Evolutionary conservation across 352 stramenopile genomes (phyloP).

Genomic region (Pythium rhizo-oryzae): DNA sequence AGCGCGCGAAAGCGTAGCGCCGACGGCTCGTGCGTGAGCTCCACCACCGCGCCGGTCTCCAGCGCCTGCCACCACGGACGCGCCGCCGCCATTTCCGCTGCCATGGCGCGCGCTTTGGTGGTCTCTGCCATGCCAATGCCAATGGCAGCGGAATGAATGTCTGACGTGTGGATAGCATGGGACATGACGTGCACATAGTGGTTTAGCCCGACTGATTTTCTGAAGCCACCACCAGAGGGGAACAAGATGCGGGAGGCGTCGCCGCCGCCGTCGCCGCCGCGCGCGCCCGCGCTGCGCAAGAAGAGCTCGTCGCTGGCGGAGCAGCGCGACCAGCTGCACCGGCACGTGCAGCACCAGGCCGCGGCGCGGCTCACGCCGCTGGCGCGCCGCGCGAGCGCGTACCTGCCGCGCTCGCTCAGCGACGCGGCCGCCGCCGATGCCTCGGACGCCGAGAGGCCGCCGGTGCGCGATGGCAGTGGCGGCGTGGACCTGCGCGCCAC

Average conservation of each 20-base stretch:
- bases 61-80: constrained; percentile 23
- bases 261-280: not conserved
- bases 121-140: too few relatives aligned
- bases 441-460: not conserved
- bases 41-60: constrained; percentile 63
- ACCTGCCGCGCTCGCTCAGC: constrained; percentile 38
- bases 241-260: constrained; percentile 4
- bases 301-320: constrained; percentile 47
- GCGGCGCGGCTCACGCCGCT: constrained; percentile 7
- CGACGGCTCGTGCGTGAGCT: constrained; percentile 50
- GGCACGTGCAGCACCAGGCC: constrained; percentile 50
- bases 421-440: not conserved
- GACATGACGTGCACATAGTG: constrained; percentile 15
- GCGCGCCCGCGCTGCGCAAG: constrained; percentile 27
- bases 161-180: too few relatives aligned
- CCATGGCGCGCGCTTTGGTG: too few relatives aligned
- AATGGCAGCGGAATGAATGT: too few relatives aligned
- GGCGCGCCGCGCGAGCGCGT: constrained; percentile 39
- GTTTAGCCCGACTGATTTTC: constrained; percentile 8
- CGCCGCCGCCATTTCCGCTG: not conserved
- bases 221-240: constrained; percentile 6
- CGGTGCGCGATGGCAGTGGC: constrained; percentile 1
- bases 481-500: constrained; percentile 45
- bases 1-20: constrained; percentile 50
- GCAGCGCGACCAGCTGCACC: constrained; percentile 38